Conservation (phyloP, 2,329 filamentous ascomycete species). For the Elsinoe batatas region DNA sequence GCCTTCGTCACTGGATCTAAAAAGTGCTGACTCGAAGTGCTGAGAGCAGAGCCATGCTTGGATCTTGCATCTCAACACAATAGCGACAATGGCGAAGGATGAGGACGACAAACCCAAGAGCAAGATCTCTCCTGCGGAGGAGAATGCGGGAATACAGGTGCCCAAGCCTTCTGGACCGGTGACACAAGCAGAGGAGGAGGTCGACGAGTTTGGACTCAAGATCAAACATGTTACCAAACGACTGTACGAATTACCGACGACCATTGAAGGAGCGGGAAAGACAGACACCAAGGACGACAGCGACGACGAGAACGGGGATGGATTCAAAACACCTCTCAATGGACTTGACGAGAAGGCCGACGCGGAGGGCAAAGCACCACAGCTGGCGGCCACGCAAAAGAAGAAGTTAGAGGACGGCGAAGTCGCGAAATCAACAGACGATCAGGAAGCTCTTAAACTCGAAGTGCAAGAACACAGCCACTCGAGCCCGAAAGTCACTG, state of each 20-base stretch:
- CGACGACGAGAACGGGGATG: constrained; percentile 17
- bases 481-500: background rate
- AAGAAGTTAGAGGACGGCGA: background rate
- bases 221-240: constrained; percentile 24
- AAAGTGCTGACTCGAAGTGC: background rate
- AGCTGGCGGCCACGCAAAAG: background rate
- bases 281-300: constrained; percentile 9
- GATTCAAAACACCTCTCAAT: background rate
- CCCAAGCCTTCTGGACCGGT: background rate
- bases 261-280: constrained; percentile 18
- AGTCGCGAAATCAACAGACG: background rate
- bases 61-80: background rate
- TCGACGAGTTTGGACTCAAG: constrained; percentile 31
- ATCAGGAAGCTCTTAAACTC: background rate
- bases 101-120: constrained; percentile 8
- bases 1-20: background rate
- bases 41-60: background rate
- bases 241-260: constrained; percentile 21
- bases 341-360: background rate
- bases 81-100: constrained; percentile 14
- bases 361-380: background rate
- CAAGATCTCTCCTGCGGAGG: constrained; percentile 18
- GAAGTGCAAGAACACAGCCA: background rate
- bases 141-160: constrained; percentile 18
- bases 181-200: constrained; percentile 18